phyloP scores from a whole-genome alignment of 2,329 filamentous ascomycete species.

The Knoxdaviesia capensis region DNA sequence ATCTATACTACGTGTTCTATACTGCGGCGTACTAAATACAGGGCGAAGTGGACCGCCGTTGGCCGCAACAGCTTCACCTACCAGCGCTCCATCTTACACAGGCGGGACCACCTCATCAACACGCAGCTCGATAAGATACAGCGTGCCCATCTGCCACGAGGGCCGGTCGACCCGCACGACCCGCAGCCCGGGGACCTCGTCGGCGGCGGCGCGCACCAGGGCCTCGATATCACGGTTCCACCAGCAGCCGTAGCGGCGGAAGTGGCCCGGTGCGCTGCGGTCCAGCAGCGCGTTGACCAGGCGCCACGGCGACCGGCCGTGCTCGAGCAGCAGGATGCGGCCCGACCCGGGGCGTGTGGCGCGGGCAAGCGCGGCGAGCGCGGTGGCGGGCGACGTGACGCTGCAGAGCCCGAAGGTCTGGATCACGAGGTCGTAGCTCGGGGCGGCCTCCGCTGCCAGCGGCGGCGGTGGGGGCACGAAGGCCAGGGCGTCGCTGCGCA shows the following conservation, averaged over 20 bases:
- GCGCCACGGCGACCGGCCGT: slow-evolving; percentile 34
- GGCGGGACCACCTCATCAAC: too few species aligned
- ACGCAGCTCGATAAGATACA: slow-evolving; percentile 36
- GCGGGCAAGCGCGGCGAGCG: slow-evolving; percentile 32
- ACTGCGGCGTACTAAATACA: too few species aligned
- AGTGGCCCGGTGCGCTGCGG: slow-evolving; percentile 31
- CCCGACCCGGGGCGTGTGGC: slow-evolving; percentile 32
- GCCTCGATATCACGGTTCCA: slow-evolving; percentile 44
- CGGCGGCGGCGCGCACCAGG: slow-evolving; percentile 28
- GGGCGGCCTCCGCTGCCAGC: slow-evolving; percentile 10
- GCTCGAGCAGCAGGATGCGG: slow-evolving; percentile 40
- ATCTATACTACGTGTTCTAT: too few species aligned
- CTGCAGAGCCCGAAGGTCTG: slow-evolving; percentile 47
- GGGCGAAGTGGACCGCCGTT: too few species aligned
- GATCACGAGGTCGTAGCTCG: slow-evolving; percentile 36
- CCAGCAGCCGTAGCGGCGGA: slow-evolving; percentile 43
- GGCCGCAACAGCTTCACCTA: too few species aligned
- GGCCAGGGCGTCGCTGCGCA: slow-evolving; percentile 26
- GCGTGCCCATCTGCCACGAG: slow-evolving; percentile 33
- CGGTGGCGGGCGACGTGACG: slow-evolving; percentile 31
- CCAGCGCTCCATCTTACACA: too few species aligned
- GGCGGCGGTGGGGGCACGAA: slow-evolving; percentile 19
- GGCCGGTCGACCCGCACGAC: slow-evolving; percentile 33
- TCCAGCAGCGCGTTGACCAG: slow-evolving; percentile 37
- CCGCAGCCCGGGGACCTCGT: slow-evolving; percentile 30